phyloP scores from a whole-genome alignment of 139 green algal genomes.

The Coccomyxa sp. region DNA sequence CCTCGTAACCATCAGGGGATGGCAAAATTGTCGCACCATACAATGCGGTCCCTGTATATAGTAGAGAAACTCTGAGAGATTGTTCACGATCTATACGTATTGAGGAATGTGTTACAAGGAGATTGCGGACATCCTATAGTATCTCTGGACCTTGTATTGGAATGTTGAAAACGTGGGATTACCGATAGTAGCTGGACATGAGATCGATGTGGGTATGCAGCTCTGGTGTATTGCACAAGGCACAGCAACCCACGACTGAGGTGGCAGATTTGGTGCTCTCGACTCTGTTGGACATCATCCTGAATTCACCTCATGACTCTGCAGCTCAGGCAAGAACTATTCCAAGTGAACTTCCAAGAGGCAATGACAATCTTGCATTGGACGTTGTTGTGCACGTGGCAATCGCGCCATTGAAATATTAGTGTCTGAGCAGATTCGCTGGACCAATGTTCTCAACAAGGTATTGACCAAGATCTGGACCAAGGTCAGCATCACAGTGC shows the following conservation, averaged over 20 bases:
- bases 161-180: neutral
- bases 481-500: constrained; percentile 40
- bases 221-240: constrained; percentile 16
- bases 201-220: neutral
- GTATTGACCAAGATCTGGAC: constrained; percentile 44
- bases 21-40: neutral
- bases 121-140: neutral
- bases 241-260: constrained; percentile 11
- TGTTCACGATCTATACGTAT: constrained; percentile 17
- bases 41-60: neutral
- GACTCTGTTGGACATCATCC: constrained; percentile 44
- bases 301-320: constrained; percentile 23
- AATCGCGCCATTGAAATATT: neutral
- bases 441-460: constrained; percentile 27
- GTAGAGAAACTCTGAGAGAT: neutral
- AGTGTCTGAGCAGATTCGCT: constrained; percentile 33
- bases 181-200: too few relatives aligned
- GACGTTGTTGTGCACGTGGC: neutral
- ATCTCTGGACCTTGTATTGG: constrained; percentile 19
- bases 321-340: constrained; percentile 30
- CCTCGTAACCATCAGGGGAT: neutral
- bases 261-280: constrained; percentile 21
- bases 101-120: constrained; percentile 35
- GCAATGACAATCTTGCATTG: neutral
- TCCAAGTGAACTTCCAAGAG: neutral